phyloP scores from a whole-genome alignment of 345 rosid species.

The Lagerstroemia speciosa region DNA sequence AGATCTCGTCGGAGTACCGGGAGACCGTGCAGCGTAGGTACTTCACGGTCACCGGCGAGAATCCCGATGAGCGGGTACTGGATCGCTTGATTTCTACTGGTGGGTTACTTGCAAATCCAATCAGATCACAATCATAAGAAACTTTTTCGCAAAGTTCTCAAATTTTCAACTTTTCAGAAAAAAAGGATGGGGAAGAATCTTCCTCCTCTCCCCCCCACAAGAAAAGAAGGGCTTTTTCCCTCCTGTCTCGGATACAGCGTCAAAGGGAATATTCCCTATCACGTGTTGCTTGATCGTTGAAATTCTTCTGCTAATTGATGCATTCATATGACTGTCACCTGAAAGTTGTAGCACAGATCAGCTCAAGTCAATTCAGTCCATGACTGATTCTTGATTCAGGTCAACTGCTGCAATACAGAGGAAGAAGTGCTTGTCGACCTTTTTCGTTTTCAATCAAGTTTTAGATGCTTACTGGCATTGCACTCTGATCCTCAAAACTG shows the following conservation, averaged over 20 bases:
- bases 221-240: background rate
- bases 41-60: conserved; percentile 68
- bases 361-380: background rate
- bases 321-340: background rate
- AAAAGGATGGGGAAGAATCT: no score
- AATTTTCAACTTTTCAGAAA: background rate
- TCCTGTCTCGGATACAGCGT: background rate
- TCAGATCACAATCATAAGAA: conserved; percentile 1
- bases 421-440: background rate
- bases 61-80: conserved; percentile 54
- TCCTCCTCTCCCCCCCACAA: background rate
- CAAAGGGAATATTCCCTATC: background rate
- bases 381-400: background rate
- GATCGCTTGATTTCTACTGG: conserved; percentile 76
- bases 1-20: conserved; percentile 53
- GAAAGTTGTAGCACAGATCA: background rate
- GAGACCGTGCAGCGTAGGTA: conserved; percentile 80
- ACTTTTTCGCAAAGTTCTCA: background rate
- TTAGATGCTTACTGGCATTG: background rate
- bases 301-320: background rate
- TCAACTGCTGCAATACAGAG: background rate
- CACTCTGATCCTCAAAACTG: background rate
- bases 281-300: background rate
- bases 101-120: background rate
- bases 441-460: background rate